Evolutionary conservation across 208 protist genomes (phyloP).

Genomic region (Strigomonas culicis): DNA sequence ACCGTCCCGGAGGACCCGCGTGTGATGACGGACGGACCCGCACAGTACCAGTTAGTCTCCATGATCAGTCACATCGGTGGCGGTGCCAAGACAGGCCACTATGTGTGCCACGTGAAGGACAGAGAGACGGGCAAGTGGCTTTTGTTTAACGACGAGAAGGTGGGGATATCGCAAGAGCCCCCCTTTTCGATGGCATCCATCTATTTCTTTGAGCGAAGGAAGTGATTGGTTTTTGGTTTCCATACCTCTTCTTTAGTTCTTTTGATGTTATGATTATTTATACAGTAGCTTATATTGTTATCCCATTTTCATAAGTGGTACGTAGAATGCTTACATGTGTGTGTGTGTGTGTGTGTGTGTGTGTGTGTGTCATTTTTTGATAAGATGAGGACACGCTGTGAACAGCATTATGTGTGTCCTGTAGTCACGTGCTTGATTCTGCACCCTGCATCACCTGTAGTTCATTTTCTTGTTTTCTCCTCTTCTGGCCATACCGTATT

Average conservation of each 20-base stretch:
- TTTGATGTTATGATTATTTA: background rate
- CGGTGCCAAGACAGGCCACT: slow-evolving; percentile 87
- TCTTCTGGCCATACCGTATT: background rate
- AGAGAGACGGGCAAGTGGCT: slow-evolving; percentile 76
- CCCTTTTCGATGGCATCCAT: slow-evolving; percentile 89
- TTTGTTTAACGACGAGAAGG: slow-evolving; percentile 96
- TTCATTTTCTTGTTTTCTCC: slow-evolving; percentile 5
- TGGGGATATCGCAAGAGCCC: slow-evolving; percentile 83
- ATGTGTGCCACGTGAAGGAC: slow-evolving; percentile 90
- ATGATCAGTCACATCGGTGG: slow-evolving; percentile 92
- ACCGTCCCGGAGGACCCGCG: slow-evolving; percentile 4
- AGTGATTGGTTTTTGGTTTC: slow-evolving; percentile 6
- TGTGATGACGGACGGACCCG: slow-evolving; percentile 39
- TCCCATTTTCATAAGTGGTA: background rate
- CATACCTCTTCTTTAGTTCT: slow-evolving; percentile 10
- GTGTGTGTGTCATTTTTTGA: background rate
- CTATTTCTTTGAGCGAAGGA: slow-evolving; percentile 87
- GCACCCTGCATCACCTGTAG: background rate
- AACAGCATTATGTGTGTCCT: too few relatives aligned
- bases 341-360: background rate
- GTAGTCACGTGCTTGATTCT: background rate
- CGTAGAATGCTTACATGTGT: background rate
- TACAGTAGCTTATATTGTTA: background rate
- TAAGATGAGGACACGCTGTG: too few relatives aligned
- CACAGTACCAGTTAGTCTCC: slow-evolving; percentile 66